Base-by-base conservation (phyloP, 176 grass and related monocot species). In the Aegilops umbellulata region DNA sequence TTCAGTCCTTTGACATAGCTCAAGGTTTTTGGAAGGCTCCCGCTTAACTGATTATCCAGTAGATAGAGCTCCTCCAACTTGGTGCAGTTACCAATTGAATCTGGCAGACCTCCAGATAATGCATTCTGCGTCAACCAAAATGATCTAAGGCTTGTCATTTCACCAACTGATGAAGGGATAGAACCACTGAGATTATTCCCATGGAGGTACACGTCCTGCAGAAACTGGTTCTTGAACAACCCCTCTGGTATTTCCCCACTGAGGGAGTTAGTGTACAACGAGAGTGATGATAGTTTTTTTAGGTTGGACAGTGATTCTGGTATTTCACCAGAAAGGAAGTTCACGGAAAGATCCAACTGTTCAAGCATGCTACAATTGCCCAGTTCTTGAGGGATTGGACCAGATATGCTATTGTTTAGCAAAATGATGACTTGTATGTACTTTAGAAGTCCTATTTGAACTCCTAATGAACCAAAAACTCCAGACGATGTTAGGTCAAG, bases 11-110 rank as follows among this genome's bases (percentile, higher is more conserved):
- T 87, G 5, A 93, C 78, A 32, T 39, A 16, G 78, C 82, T 78
- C 84, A 95, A 69, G 38, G 80, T 90, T 67, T 82, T 66, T 4
- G 91, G 93, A 61, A 98, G 82, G 77, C 25, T 76, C 17, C 95
- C 95, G 3, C 68, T 93, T 38, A 98, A 74, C 60, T 63, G 91
- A 92, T 98, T 98, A 66, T 85, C 0, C 0, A 20, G 49, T 9
- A 98, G 79, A 82, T 58, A 78, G 38, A 98, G 70, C 3, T 83
- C 83, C 87, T 95, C 93, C 65, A 98, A 74, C 63, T 85, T 85
- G 26, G 70, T 85, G 79, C 89, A 95, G 74, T 95, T 95, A 39
- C 89, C 82, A 67, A 95, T 85, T 58, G 93, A 98, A 85, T 51
- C 72, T 0, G 93, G 93, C 70, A 97, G 38, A 76, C 75, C 57